These are phyloP conservation scores for Asparagopsis taxiformis DNA, from an alignment of 31 red algal species.

Conservation along the genomic window DNA sequence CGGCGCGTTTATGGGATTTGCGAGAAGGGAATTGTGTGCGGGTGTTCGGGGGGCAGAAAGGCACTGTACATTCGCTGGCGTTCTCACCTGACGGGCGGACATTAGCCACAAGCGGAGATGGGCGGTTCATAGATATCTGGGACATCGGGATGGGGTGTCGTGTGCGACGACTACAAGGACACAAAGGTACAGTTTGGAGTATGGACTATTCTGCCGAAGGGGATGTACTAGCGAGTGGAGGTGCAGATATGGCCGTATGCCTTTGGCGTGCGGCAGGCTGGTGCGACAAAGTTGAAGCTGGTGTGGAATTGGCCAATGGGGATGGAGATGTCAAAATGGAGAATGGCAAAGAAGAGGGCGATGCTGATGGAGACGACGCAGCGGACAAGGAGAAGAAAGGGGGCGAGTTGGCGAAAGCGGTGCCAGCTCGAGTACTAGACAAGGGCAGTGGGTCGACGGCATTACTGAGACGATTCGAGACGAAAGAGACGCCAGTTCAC, in stretches of 20 bases:
- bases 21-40: constrained; percentile 79
- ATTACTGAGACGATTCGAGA: constrained; percentile 52
- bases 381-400: constrained; percentile 13
- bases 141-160: constrained; percentile 76
- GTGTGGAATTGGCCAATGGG: constrained; percentile 15
- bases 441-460: constrained; percentile 10
- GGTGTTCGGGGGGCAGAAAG: constrained; percentile 64
- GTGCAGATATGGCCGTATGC: constrained; percentile 53
- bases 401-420: not conserved
- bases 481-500: constrained; percentile 83
- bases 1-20: constrained; percentile 85
- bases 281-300: constrained; percentile 22
- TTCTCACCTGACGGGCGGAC: constrained; percentile 74
- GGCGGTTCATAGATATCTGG: constrained; percentile 65
- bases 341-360: not conserved
- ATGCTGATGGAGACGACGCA: constrained; percentile 12
- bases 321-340: constrained; percentile 4
- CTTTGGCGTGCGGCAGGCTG: constrained; percentile 61
- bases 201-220: constrained; percentile 63
- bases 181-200: constrained; percentile 72
- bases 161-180: constrained; percentile 27
- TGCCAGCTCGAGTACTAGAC: not conserved
- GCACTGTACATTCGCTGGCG: constrained; percentile 67
- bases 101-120: constrained; percentile 68
- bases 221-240: constrained; percentile 53